Evolutionary conservation across 257 asterid genomes (phyloP).

Genomic region (Rhazya stricta): DNA sequence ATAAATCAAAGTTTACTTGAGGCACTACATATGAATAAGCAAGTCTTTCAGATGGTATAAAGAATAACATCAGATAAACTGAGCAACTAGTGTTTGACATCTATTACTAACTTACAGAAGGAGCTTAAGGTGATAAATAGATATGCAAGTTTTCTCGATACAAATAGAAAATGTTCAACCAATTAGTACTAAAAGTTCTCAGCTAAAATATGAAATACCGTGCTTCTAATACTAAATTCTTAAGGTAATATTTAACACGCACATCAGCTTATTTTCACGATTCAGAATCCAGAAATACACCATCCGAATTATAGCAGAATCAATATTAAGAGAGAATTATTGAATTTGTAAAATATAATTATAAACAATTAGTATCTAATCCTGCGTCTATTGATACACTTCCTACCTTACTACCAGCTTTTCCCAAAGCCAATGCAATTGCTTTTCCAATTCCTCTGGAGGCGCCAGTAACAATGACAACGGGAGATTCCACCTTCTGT

Average conservation of each 20-base stretch:
- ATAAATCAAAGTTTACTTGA: neutral
- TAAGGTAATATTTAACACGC: neutral
- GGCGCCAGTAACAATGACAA: conserved; percentile 87
- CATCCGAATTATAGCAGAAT: neutral
- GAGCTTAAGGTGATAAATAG: neutral
- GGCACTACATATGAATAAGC: neutral
- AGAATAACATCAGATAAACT: neutral
- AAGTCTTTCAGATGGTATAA: neutral
- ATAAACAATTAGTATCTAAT: neutral
- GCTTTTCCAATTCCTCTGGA: conserved; percentile 97
- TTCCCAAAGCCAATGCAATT: conserved; percentile 83
- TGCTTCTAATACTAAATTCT: neutral
- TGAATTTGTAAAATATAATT: neutral
- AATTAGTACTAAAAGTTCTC: neutral
- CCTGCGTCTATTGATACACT: neutral
- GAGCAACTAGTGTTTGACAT: neutral
- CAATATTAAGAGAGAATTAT: no score
- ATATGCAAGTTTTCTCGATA: neutral
- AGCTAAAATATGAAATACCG: neutral
- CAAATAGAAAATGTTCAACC: neutral
- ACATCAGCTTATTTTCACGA: neutral
- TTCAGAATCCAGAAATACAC: neutral
- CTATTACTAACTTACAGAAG: neutral
- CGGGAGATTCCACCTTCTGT: conserved; percentile 69
- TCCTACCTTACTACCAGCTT: conserved; percentile 90